phyloP scores from a whole-genome alignment of 2,329 filamentous ascomycete species.

The Pseudocercospora cruenta region DNA sequence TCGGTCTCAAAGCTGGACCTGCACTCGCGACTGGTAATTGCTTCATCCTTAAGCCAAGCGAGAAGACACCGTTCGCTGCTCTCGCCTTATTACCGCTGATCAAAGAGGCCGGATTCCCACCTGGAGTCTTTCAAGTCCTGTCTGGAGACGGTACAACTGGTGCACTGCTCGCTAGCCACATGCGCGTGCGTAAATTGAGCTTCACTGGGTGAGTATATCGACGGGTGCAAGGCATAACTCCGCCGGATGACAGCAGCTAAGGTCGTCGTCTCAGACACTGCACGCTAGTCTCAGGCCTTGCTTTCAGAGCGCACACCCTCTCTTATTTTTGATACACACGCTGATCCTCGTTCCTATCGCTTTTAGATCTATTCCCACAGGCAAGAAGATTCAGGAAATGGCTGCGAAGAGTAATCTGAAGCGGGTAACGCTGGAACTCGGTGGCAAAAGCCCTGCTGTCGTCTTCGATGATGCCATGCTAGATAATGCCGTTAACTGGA shows the following conservation, averaged over 20 bases:
- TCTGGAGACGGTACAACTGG: conserved; percentile 64
- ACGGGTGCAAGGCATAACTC: too few species aligned
- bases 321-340: too few species aligned
- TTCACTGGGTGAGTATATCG: too few species aligned
- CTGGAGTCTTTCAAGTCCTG: conserved; percentile 63
- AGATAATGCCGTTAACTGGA: conserved; percentile 61
- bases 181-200: conserved; percentile 57
- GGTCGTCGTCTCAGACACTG: too few species aligned
- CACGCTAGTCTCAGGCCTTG: too few species aligned
- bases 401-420: conserved; percentile 61
- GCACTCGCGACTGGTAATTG: conserved; percentile 60
- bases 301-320: too few species aligned
- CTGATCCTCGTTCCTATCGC: too few species aligned
- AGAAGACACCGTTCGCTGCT: conserved; percentile 59
- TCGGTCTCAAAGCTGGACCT: conserved; percentile 75
- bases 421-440: conserved; percentile 55
- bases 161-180: conserved; percentile 60
- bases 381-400: conserved; percentile 60
- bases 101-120: conserved; percentile 62
- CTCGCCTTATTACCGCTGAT: conserved; percentile 65
- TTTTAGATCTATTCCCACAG: conserved; percentile 54
- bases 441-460: conserved; percentile 56
- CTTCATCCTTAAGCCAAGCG: conserved; percentile 58
- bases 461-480: conserved; percentile 45
- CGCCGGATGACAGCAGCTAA: too few species aligned